These are phyloP conservation scores for Pestalotiopsis sp. DNA, from an alignment of 2,329 filamentous ascomycete species.

Conservation along the genomic window DNA sequence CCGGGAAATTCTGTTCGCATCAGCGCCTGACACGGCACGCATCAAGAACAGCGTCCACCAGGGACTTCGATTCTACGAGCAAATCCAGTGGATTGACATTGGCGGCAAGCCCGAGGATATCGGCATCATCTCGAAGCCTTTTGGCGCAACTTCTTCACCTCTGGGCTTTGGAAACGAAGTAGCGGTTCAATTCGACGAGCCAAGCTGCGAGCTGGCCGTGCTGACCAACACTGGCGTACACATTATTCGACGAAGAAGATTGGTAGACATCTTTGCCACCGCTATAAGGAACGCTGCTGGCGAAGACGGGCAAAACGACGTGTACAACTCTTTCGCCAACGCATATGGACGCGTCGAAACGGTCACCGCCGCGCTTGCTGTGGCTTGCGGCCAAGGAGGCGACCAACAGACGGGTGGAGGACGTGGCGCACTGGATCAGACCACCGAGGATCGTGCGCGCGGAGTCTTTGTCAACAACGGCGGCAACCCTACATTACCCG, in stretches of 20 bases:
- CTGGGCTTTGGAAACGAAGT: slow-evolving; percentile 92
- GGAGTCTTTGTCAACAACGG: slow-evolving; percentile 91
- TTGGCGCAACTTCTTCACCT: slow-evolving; percentile 68
- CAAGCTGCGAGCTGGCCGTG: slow-evolving; percentile 78
- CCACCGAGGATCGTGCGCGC: slow-evolving; percentile 82
- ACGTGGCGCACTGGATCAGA: slow-evolving; percentile 77
- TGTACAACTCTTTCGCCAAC: slow-evolving; percentile 81
- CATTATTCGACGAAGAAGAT: slow-evolving; percentile 76
- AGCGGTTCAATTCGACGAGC: slow-evolving; percentile 90
- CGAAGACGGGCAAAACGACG: slow-evolving; percentile 78
- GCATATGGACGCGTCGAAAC: slow-evolving; percentile 88
- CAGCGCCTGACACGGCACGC: slow-evolving; percentile 85
- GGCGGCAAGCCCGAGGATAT: slow-evolving; percentile 76
- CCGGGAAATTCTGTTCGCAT: slow-evolving; percentile 74
- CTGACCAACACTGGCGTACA: slow-evolving; percentile 91
- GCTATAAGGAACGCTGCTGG: slow-evolving; percentile 74
- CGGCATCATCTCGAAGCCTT: slow-evolving; percentile 74
- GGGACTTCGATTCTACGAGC: slow-evolving; percentile 71
- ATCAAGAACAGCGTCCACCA: slow-evolving; percentile 65
- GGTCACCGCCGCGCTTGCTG: slow-evolving; percentile 86
- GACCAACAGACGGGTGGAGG: slow-evolving; percentile 73
- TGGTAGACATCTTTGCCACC: slow-evolving; percentile 91
- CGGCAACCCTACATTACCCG: slow-evolving; percentile 81
- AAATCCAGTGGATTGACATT: slow-evolving; percentile 78
- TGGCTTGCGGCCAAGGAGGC: slow-evolving; percentile 90